phyloP scores from a whole-genome alignment of 2,329 filamentous ascomycete species.

The Geosmithia morbida region DNA sequence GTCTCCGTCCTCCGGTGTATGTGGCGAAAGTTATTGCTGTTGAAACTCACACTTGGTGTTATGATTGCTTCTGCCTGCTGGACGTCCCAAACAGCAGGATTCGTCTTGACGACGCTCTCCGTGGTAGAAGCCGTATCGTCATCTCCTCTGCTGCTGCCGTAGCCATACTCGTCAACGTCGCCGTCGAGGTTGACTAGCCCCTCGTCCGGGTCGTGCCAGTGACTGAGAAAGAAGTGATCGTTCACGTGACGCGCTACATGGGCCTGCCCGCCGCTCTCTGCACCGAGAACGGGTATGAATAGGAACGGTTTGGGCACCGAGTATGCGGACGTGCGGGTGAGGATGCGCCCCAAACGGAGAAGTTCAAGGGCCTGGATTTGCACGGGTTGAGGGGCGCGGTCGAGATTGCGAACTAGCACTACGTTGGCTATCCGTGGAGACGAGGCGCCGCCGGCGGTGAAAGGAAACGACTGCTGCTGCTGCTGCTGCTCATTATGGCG shows the following conservation, averaged over 20 bases:
- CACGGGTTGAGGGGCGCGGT: conserved; percentile 56
- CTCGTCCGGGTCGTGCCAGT: conserved; percentile 62
- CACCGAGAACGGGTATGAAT: conserved; percentile 57
- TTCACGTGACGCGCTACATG: conserved; percentile 48
- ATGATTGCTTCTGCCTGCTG: conserved; percentile 17
- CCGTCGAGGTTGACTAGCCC: conserved; percentile 67
- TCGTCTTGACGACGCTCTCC: conserved; percentile 29
- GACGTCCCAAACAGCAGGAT: conserved; percentile 6
- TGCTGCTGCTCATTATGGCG: conserved; percentile 7
- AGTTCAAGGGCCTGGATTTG: conserved; percentile 74
- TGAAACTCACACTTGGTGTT: conserved; percentile 23
- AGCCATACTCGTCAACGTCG: conserved; percentile 14
- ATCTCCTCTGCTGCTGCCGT: neutral
- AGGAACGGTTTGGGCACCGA: conserved; percentile 65
- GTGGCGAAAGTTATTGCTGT: conserved; percentile 5
- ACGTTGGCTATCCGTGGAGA: conserved; percentile 54
- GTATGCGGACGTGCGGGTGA: conserved; percentile 60
- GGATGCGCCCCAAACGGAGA: conserved; percentile 64
- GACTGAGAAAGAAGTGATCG: conserved; percentile 77
- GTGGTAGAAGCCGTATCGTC: conserved; percentile 21
- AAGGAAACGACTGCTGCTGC: no score
- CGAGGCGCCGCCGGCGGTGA: conserved; percentile 10
- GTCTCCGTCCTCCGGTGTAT: no score
- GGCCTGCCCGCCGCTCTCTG: conserved; percentile 27
- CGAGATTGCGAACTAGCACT: conserved; percentile 67